Evolutionary conservation across 2,329 filamentous ascomycete genomes (phyloP).

Genomic region (Massarina eburnea): DNA sequence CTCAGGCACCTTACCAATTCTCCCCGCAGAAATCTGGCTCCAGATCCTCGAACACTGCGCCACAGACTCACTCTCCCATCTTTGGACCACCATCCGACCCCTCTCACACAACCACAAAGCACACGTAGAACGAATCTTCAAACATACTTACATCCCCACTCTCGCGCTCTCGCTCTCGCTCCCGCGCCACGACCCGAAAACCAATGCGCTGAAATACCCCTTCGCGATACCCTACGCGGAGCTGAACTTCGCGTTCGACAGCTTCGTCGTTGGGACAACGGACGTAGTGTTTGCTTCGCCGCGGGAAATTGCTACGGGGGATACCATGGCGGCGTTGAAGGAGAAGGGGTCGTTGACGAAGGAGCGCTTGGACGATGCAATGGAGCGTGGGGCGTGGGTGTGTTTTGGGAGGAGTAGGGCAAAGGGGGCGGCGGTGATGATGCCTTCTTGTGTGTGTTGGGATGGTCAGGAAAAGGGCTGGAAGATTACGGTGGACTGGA

Average conservation of each 20-base stretch:
- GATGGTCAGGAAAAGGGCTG: conserved; percentile 17
- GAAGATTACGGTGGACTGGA: conserved; percentile 25
- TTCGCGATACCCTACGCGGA: conserved; percentile 13
- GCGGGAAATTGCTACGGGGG: conserved; percentile 3
- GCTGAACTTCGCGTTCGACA: conserved; percentile 12
- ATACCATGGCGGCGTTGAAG: conserved; percentile 17
- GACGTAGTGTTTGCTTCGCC: conserved; percentile 14
- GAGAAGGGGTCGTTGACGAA: conserved; percentile 9
- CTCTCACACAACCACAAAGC: conserved; percentile 16
- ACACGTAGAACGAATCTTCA: conserved; percentile 21
- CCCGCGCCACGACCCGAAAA: conserved; percentile 20
- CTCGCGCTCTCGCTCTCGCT: conserved; percentile 17
- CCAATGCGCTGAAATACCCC: conserved; percentile 14
- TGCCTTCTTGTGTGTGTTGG: conserved; percentile 18
- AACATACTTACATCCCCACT: conserved; percentile 13
- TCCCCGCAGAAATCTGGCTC: conserved; percentile 8
- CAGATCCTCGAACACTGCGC: conserved; percentile 4
- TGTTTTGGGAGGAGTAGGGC: conserved; percentile 16
- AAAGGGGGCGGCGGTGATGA: conserved; percentile 11
- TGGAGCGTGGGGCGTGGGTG: conserved; percentile 14
- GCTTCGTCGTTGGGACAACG: conserved; percentile 2
- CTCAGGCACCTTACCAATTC: not conserved
- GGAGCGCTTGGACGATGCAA: conserved; percentile 19
- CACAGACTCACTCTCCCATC: conserved; percentile 8
- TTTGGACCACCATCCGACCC: conserved; percentile 22